These are phyloP conservation scores for Umbellularia californica DNA, from an alignment of 164 flowering plant genomes.

Conservation along the genomic window DNA sequence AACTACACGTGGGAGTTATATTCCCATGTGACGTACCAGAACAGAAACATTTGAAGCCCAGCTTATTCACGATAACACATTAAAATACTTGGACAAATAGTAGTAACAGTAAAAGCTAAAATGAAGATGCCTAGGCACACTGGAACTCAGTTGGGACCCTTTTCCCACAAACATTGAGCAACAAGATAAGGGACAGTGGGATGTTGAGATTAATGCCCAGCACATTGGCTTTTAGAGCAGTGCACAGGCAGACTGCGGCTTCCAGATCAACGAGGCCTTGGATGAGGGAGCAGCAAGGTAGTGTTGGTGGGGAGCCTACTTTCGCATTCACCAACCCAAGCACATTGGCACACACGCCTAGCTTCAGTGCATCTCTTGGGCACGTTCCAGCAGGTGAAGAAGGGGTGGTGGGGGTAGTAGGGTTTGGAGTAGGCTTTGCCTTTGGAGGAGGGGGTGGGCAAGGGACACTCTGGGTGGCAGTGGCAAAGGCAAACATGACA, in stretches of 20 bases:
- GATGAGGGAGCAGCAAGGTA: conserved; percentile 58
- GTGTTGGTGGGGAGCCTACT: conserved; percentile 38
- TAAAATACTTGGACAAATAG: not conserved
- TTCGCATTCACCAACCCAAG: conserved; percentile 29
- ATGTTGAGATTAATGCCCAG: conserved; percentile 49
- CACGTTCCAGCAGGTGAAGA: conserved; percentile 21
- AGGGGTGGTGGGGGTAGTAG: conserved; percentile 9
- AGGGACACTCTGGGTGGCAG: conserved; percentile 28
- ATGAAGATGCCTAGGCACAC: conserved; percentile 30
- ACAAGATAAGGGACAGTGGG: conserved; percentile 50
- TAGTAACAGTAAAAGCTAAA: not conserved
- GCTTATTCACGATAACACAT: not conserved
- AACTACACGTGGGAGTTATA: too few relatives aligned
- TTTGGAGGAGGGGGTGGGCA: conserved; percentile 15
- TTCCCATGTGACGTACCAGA: too few relatives aligned
- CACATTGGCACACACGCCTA: conserved; percentile 57
- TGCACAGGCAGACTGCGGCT: conserved; percentile 67
- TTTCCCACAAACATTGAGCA: conserved; percentile 47
- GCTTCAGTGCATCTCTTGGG: conserved; percentile 54
- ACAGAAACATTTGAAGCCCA: too few relatives aligned
- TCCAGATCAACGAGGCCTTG: conserved; percentile 57
- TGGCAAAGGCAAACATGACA: conserved; percentile 50
- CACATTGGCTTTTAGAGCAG: conserved; percentile 51
- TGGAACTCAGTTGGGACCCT: conserved; percentile 41
- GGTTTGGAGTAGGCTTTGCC: not conserved